Evolutionary conservation across 2,329 filamentous ascomycete genomes (phyloP).

Genomic region (Apiospora hydei): DNA sequence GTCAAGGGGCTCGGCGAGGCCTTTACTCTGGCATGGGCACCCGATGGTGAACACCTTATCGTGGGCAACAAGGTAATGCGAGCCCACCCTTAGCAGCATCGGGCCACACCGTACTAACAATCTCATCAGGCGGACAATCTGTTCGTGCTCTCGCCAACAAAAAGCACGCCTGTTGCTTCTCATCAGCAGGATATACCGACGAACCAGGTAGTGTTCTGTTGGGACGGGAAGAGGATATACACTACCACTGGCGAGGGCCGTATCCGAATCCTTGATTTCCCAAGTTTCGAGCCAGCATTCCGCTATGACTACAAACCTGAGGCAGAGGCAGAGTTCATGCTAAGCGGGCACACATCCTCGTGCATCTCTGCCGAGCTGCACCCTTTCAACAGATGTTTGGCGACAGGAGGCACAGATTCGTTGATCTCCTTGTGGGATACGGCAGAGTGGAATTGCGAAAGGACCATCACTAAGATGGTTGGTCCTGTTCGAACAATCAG

Average conservation of each 20-base stretch:
- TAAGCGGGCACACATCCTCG: slow-evolving; percentile 77
- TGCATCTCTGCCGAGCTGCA: slow-evolving; percentile 74
- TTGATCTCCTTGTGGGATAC: slow-evolving; percentile 82
- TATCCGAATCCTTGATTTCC: slow-evolving; percentile 74
- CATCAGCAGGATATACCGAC: slow-evolving; percentile 70
- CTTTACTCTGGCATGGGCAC: slow-evolving; percentile 77
- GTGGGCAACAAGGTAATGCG: slow-evolving; percentile 73
- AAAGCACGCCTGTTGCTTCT: slow-evolving; percentile 61
- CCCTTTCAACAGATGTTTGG: slow-evolving; percentile 74
- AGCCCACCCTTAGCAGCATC: neutral
- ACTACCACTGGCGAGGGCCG: slow-evolving; percentile 75
- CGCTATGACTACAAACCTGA: slow-evolving; percentile 54
- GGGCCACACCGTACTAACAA: neutral
- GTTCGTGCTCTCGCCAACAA: slow-evolving; percentile 67
- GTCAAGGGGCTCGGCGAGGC: slow-evolving; percentile 71
- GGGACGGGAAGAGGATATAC: slow-evolving; percentile 74
- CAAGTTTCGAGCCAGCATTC: slow-evolving; percentile 64
- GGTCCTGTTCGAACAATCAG: slow-evolving; percentile 75
- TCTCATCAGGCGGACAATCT: slow-evolving; percentile 67
- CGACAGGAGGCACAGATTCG: slow-evolving; percentile 78
- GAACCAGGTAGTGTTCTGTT: slow-evolving; percentile 78
- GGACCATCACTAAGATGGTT: slow-evolving; percentile 72
- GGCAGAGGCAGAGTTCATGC: slow-evolving; percentile 59
- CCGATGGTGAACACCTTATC: slow-evolving; percentile 72
- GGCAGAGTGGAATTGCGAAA: slow-evolving; percentile 76